Percentiles rank a stretch among this genome's conserved stretches.
These are phyloP conservation scores for Lipomyces mesembrius DNA, from an alignment of 805 yeast genomes.

Conservation along the genomic window DNA sequence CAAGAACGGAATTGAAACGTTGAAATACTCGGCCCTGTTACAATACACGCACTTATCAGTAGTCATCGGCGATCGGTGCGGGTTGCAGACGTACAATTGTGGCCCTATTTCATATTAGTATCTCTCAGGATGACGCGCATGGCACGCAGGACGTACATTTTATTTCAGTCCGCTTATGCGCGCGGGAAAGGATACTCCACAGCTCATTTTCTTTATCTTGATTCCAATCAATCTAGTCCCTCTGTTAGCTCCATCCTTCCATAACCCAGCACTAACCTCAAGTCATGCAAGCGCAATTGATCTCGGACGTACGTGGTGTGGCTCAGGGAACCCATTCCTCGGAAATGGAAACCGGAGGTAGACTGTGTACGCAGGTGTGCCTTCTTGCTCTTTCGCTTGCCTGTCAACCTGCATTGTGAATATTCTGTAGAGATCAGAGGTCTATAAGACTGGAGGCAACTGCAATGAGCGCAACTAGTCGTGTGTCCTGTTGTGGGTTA, in stretches of 20 bases:
- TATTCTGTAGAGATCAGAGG: not conserved
- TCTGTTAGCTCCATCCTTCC: not conserved
- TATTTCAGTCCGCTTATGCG: conserved; percentile 44
- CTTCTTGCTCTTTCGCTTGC: not conserved
- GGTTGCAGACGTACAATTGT: conserved; percentile 41
- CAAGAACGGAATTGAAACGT: conserved; percentile 47
- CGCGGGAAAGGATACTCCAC: conserved; percentile 46
- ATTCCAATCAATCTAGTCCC: conserved; percentile 44
- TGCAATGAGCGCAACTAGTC: no score
- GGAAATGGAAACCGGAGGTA: conserved; percentile 53
- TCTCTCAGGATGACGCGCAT: no score
- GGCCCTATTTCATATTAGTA: conserved; percentile 40
- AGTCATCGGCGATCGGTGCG: not conserved
- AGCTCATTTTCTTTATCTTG: conserved; percentile 44
- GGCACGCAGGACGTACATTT: conserved; percentile 41
- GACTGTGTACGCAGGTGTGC: conserved; percentile 41
- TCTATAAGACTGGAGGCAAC: no score
- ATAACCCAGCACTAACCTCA: not conserved
- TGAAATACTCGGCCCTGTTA: conserved; percentile 44
- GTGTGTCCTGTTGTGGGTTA: no score
- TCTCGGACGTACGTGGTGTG: conserved; percentile 42
- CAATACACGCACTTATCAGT: conserved; percentile 37
- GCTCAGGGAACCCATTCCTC: conserved; percentile 52
- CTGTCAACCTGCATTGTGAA: not conserved
- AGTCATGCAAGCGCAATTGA: not conserved